A percentile compares a stretch with the other conserved stretches of the same genome.
Evolutionary conservation across 257 asterid genomes (phyloP).

Genomic region (Solanum clarkiae): DNA sequence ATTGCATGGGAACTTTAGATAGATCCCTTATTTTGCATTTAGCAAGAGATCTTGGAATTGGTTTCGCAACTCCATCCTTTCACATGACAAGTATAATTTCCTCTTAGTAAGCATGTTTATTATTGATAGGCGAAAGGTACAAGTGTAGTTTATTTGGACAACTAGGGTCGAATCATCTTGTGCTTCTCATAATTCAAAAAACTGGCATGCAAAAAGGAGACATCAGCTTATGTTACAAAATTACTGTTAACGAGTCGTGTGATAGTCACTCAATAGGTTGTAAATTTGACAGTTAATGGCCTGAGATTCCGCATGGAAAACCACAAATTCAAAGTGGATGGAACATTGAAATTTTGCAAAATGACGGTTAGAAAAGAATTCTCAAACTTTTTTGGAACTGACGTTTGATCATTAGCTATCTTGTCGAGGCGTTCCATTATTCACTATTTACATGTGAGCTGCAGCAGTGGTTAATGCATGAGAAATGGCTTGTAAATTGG

Average conservation of each 20-base stretch:
- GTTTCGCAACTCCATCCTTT: neutral
- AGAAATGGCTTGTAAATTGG: neutral
- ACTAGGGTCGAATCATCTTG: neutral
- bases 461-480: neutral
- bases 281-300: neutral
- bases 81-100: neutral
- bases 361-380: neutral
- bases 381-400: neutral
- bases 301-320: neutral
- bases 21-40: neutral
- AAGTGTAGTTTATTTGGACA: neutral
- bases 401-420: neutral
- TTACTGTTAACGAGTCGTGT: neutral
- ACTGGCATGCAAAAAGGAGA: neutral
- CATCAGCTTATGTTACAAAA: neutral
- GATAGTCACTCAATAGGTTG: neutral
- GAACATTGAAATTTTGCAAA: neutral
- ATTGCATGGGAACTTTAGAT: neutral
- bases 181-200: neutral
- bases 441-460: neutral
- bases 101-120: neutral
- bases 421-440: neutral
- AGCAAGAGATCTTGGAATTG: neutral
- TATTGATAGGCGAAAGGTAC: neutral
- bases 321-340: neutral